Base-by-base conservation (phyloP, 768 basidiomycete species). In the Dictyophora rubrovolvata region DNA sequence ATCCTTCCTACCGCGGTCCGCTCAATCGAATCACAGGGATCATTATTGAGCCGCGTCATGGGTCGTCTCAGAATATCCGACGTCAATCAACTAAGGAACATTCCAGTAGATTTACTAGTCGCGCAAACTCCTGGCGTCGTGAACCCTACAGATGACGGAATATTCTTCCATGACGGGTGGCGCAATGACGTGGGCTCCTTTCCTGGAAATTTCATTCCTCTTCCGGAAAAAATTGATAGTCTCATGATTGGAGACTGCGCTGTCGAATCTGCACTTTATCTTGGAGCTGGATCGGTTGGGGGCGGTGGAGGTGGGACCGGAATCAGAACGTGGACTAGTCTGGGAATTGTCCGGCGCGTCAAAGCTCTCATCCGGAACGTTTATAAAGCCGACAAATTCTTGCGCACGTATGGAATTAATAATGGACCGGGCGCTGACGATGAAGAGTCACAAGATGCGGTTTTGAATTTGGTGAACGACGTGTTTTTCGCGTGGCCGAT, bases 401-500 rank as follows among this genome's bases (percentile, higher is more conserved):
- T 88, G 59, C 80, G 83, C 50, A 80, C 83, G 1, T 90, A 90
- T 65, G 87, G 89, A 63, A 87, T 90, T 59, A 73, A 75, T 21
- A 65, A 80, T 0, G 36, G 35, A 18, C 34, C 53, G 7, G 28
- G n/a, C 14, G 35, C 37, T 34, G 59, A 23, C 12, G 59, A 60
- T 22, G 59, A 60, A 14, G 59, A 60, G 18, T 23, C 47, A 34
- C 48, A 59, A 17, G 57, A 59, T 16, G 46, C 48, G 33, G 57
- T 89, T 0, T 71, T 87, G n/a, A 87, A 89, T 50, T 76, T 90
- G 34, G 79, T 90, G 48, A 83, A 84, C 63, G 88, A 90, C 61
- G 77, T 85, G 11, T 80, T 84, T 22, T 75, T 89, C 35, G 84
- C 85, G 14, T 90, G 86, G 86, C 86, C 86, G 10, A 85, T 83